Evolutionary conservation across 345 rosid genomes (phyloP).

Genomic region (Nephelium lappaceum): DNA sequence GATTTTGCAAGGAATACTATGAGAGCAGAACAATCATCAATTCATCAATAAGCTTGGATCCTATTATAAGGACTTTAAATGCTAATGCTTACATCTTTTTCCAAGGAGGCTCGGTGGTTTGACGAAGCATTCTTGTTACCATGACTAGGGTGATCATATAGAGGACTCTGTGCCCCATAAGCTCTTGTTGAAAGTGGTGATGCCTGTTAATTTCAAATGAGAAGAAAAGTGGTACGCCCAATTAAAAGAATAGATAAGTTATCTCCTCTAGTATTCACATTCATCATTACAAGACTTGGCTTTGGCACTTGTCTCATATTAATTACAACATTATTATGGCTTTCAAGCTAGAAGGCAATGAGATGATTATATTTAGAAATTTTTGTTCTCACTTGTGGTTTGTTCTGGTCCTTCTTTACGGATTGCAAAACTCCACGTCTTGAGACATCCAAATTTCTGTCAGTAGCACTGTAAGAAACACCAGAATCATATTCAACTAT

Average conservation of each 20-base stretch:
- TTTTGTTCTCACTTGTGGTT: conserved; percentile 46
- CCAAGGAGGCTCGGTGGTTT: conserved; percentile 66
- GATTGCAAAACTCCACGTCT: conserved; percentile 35
- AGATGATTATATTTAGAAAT: conserved; percentile 4
- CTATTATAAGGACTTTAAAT: conserved; percentile 1
- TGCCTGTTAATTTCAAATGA: conserved; percentile 39
- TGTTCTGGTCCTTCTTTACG: conserved; percentile 36
- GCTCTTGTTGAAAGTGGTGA: conserved; percentile 40
- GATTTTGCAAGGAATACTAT: not conserved
- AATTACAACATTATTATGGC: not conserved
- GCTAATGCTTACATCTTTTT: conserved; percentile 70
- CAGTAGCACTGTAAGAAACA: conserved; percentile 63
- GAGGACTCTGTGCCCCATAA: conserved; percentile 49
- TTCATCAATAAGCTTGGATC: not conserved
- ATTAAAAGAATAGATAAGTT: not conserved
- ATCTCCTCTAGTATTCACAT: conserved; percentile 3
- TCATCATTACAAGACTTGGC: conserved; percentile 12
- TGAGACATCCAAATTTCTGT: conserved; percentile 46
- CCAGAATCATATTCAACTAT: conserved; percentile 10
- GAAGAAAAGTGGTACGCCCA: not conserved
- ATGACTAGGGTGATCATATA: conserved; percentile 29
- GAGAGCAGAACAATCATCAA: not conserved
- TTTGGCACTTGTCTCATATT: not conserved
- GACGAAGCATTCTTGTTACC: conserved; percentile 33
- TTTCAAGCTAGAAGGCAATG: conserved; percentile 11